Percentiles rank a stretch among this genome's conserved stretches.
Conservation (phyloP, 192 early-diverging fungal species). For the Backusella liffmaniae region DNA sequence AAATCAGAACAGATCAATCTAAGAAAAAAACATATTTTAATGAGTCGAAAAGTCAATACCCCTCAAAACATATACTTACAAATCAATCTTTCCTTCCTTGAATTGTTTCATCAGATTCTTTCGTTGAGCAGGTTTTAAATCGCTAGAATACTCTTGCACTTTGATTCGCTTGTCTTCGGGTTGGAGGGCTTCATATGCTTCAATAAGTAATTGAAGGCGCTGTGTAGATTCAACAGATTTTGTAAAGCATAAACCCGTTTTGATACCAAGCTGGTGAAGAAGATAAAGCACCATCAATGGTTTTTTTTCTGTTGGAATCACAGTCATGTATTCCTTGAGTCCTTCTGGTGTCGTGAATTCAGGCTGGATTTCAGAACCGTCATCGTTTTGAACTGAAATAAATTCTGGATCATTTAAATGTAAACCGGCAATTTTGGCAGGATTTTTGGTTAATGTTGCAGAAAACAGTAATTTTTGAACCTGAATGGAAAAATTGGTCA, state of each 20-base stretch:
- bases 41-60: too few species aligned
- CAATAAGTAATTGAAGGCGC: conserved; percentile 70
- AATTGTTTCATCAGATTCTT: conserved; percentile 61
- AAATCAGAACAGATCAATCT: conserved; percentile 83
- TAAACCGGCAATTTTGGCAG: conserved; percentile 87
- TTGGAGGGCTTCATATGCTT: conserved; percentile 47
- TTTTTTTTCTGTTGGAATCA: conserved; percentile 65
- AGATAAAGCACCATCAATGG: conserved; percentile 85
- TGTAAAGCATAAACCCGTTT: conserved; percentile 79
- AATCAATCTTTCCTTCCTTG: conserved; percentile 61
- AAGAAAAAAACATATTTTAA: too few species aligned
- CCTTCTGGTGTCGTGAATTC: conserved; percentile 57
- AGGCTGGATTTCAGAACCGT: conserved; percentile 40
- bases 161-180: conserved; percentile 21
- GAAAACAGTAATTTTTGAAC: conserved; percentile 95
- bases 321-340: conserved; percentile 72
- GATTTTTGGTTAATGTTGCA: conserved; percentile 92
- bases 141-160: conserved; percentile 76
- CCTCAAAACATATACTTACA: conserved; percentile 34
- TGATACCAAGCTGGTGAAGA: conserved; percentile 60
- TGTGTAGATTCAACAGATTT: conserved; percentile 90
- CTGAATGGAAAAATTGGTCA: conserved; percentile 13
- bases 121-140: conserved; percentile 63
- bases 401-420: conserved; percentile 80
- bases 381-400: conserved; percentile 62